Conservation (phyloP, 148 eudicot genomes). For the Amaranthus cruentus region DNA sequence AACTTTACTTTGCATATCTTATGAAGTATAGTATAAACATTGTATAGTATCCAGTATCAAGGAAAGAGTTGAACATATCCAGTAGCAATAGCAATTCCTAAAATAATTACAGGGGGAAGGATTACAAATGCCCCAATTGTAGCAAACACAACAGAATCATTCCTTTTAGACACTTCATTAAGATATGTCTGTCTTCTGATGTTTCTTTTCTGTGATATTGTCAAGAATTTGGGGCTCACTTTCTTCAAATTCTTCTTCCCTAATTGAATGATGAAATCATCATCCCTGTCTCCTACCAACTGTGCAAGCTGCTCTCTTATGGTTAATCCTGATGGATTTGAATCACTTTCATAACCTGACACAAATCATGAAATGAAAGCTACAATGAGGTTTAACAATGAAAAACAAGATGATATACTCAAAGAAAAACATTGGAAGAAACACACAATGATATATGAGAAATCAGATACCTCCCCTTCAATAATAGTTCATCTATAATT, state of each 20-base stretch:
- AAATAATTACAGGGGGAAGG: slow-evolving; percentile 69
- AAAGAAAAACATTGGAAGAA: too few relatives aligned
- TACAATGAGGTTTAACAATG: too few relatives aligned
- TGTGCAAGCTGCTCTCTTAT: slow-evolving; percentile 67
- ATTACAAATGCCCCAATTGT: slow-evolving; percentile 87
- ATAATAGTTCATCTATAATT: too few relatives aligned
- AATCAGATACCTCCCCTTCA: too few relatives aligned
- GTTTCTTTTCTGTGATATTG: slow-evolving; percentile 90
- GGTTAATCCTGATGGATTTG: slow-evolving; percentile 28
- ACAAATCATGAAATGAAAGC: background rate
- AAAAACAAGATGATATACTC: too few relatives aligned
- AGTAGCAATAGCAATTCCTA: slow-evolving; percentile 69
- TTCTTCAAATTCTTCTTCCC: slow-evolving; percentile 83
- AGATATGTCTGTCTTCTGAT: slow-evolving; percentile 74
- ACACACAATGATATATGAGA: too few relatives aligned
- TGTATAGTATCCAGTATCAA: slow-evolving; percentile 21
- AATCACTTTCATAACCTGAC: slow-evolving; percentile 57
- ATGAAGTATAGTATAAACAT: background rate
- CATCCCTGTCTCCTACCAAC: slow-evolving; percentile 64
- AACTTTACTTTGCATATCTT: background rate
- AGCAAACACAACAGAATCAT: slow-evolving; percentile 77
- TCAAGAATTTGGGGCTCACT: slow-evolving; percentile 66
- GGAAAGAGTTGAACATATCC: slow-evolving; percentile 98
- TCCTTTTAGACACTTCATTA: slow-evolving; percentile 80
- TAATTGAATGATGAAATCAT: slow-evolving; percentile 65